A percentile compares a stretch with the other conserved stretches of the same genome.
phyloP scores from a whole-genome alignment of 306 rosid species.

The Prinsepia uniflora region DNA sequence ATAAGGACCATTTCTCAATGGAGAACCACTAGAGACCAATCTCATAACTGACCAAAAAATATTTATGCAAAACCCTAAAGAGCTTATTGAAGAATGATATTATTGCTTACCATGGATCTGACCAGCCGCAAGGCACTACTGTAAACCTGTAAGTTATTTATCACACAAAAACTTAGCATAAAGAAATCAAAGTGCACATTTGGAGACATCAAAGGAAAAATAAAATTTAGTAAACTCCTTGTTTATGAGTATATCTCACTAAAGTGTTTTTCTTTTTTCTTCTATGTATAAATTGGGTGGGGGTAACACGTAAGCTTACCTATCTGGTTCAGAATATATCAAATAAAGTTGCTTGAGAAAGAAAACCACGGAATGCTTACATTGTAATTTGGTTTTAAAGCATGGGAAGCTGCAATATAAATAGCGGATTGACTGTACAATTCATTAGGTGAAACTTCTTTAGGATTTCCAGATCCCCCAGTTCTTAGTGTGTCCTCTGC shows the following conservation, averaged over 20 bases:
- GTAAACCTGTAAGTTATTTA: conserved; percentile 59
- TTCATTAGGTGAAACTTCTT: conserved; percentile 88
- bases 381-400: conserved; percentile 86
- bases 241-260: not conserved
- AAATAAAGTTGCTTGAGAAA: conserved; percentile 16
- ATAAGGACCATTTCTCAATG: not conserved
- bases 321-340: not conserved
- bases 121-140: conserved; percentile 98
- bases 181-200: conserved; percentile 5
- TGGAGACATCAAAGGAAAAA: not conserved
- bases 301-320: too few species aligned
- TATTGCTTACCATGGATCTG: conserved; percentile 82
- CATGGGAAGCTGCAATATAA: conserved; percentile 98
- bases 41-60: not conserved
- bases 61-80: not conserved
- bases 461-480: conserved; percentile 58
- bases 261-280: not conserved
- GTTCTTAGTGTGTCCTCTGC: conserved; percentile 98
- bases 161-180: conserved; percentile 15
- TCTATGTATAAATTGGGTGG: not conserved
- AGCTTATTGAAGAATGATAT: not conserved
- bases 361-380: conserved; percentile 40
- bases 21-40: not conserved
- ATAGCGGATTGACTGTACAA: conserved; percentile 98
- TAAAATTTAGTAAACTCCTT: not conserved